A percentile compares a stretch with the other conserved stretches of the same genome.
Conservation (phyloP, 768 basidiomycete species). For the Lactarius deliciosus region DNA sequence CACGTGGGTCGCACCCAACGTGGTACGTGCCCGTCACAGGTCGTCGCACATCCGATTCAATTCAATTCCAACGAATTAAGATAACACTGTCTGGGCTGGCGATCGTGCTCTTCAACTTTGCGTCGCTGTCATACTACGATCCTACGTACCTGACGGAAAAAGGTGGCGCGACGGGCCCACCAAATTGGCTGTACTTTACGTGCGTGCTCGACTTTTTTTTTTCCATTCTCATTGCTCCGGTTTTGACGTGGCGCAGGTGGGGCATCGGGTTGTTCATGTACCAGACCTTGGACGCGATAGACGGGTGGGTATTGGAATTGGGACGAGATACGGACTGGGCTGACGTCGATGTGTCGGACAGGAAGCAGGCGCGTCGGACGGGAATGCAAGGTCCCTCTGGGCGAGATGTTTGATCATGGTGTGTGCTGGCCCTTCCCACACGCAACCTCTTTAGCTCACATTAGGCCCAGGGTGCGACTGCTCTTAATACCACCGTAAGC, state of each 20-base stretch:
- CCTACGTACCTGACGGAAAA: slow-evolving; percentile 70
- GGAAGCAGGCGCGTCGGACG: slow-evolving; percentile 93
- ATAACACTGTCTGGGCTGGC: slow-evolving; percentile 85
- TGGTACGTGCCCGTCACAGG: slow-evolving; percentile 43
- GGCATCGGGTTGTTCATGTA: slow-evolving; percentile 87
- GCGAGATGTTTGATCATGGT: slow-evolving; percentile 99
- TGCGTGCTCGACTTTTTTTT: slow-evolving; percentile 38
- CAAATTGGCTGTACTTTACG: slow-evolving; percentile 91
- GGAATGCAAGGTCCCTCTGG: slow-evolving; percentile 98
- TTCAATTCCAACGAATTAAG: slow-evolving; percentile 42
- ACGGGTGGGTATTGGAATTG: slow-evolving; percentile 54
- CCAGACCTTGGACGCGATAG: slow-evolving; percentile 86
- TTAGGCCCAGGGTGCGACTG: slow-evolving; percentile 72
- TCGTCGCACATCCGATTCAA: not conserved
- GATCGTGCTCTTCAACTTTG: slow-evolving; percentile 82
- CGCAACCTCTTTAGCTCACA: not conserved
- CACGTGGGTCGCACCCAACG: slow-evolving; percentile 81
- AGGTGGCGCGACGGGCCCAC: slow-evolving; percentile 59
- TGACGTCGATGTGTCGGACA: slow-evolving; percentile 34
- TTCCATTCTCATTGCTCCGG: not conserved
- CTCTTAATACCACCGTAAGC: slow-evolving; percentile 87
- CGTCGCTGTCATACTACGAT: slow-evolving; percentile 82
- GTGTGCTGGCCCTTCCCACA: slow-evolving; percentile 28
- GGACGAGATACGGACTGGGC: not conserved
- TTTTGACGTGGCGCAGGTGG: slow-evolving; percentile 55